Percentiles rank a stretch among this genome's conserved stretches.
These are phyloP conservation scores for Cryptococcus sp. DNA, from an alignment of 1,284 basidiomycete genomes.

Conservation along the genomic window DNA sequence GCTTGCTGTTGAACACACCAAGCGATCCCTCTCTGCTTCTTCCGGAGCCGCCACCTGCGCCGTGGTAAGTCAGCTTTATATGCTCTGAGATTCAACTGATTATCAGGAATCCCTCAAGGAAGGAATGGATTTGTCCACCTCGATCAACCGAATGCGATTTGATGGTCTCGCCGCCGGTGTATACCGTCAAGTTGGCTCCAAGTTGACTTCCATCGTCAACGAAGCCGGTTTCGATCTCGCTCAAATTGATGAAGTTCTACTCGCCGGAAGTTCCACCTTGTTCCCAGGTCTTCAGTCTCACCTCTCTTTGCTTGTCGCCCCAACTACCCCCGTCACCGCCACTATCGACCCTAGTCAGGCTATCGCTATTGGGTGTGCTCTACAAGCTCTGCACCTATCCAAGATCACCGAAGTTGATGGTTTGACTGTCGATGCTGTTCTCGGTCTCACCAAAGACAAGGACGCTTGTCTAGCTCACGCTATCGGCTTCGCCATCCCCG, in stretches of 20 bases:
- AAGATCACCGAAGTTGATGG: constrained; percentile 49
- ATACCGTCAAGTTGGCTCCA: constrained; percentile 65
- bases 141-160: constrained; percentile 92
- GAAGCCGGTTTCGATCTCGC: constrained; percentile 65
- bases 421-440: constrained; percentile 46
- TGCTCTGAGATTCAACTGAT: background rate
- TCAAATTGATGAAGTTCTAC: constrained; percentile 82
- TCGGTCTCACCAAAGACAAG: constrained; percentile 57
- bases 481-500: constrained; percentile 76
- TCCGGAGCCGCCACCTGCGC: constrained; percentile 80
- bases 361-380: constrained; percentile 79
- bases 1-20: constrained; percentile 90
- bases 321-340: constrained; percentile 56
- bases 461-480: constrained; percentile 60
- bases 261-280: constrained; percentile 82
- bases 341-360: constrained; percentile 81
- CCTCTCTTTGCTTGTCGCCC: constrained; percentile 65
- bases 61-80: constrained; percentile 49
- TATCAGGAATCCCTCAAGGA: constrained; percentile 79
- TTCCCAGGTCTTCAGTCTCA: constrained; percentile 79
- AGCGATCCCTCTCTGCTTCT: constrained; percentile 85
- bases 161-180: constrained; percentile 76
- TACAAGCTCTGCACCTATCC: constrained; percentile 73
- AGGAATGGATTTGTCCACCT: constrained; percentile 84
- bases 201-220: constrained; percentile 61